Percentiles rank a stretch among this genome's conserved stretches.
Evolutionary conservation across 2,329 filamentous ascomycete species (phyloP).

Genomic region (Colletotrichum limetticola): DNA sequence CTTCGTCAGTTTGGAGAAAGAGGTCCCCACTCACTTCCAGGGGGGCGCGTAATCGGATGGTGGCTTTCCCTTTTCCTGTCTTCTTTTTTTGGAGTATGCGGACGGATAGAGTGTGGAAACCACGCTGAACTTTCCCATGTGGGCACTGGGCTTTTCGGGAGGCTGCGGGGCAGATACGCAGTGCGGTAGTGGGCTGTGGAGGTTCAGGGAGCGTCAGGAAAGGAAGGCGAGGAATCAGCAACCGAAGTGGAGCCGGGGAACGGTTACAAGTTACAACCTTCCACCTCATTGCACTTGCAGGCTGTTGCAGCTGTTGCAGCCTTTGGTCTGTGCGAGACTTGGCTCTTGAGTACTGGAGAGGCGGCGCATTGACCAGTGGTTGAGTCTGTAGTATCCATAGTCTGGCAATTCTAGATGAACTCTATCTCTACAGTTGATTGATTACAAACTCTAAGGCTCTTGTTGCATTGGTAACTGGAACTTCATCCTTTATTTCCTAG

Average conservation of each 20-base stretch:
- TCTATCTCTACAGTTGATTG: background rate
- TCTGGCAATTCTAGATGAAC: background rate
- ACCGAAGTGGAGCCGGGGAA: background rate
- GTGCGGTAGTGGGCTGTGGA: background rate
- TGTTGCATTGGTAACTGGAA: background rate
- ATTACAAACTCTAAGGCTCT: background rate
- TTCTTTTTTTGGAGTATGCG: background rate
- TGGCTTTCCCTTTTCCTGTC: background rate
- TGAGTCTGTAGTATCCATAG: background rate
- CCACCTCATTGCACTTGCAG: background rate
- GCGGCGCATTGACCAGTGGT: background rate
- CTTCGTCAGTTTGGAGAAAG: conserved; percentile 12
- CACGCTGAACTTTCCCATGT: background rate
- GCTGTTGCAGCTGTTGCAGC: background rate
- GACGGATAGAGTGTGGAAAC: background rate
- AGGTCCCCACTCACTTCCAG: background rate
- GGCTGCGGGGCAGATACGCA: conserved; percentile 11
- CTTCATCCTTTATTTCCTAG: background rate
- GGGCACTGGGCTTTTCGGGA: background rate
- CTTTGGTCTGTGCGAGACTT: conserved; percentile 2
- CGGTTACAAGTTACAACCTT: too few relatives aligned
- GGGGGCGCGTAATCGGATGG: background rate
- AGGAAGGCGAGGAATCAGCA: background rate
- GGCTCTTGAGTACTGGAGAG: background rate
- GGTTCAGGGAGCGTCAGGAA: too few relatives aligned